Percentiles rank a stretch among this genome's conserved stretches.
Evolutionary conservation across 2,329 filamentous ascomycete species (phyloP).

Genomic region (Biscogniauxia marginata): DNA sequence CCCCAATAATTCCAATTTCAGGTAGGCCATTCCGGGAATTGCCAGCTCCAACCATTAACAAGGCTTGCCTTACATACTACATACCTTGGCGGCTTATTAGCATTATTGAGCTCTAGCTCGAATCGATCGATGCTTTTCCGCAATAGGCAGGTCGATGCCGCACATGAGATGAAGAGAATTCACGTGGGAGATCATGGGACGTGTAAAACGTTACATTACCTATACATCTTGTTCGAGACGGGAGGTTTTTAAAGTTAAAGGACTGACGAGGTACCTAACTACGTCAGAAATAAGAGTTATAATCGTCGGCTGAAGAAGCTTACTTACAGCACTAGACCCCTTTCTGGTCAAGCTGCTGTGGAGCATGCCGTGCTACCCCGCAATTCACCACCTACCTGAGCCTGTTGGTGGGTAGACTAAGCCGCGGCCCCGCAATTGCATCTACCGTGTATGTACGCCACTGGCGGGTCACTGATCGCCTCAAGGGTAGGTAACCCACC

Average conservation of each 20-base stretch:
- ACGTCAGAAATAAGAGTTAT: too few relatives aligned
- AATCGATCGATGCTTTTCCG: constrained; percentile 19
- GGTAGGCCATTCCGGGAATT: too few relatives aligned
- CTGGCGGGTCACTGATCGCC: background rate
- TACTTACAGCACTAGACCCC: background rate
- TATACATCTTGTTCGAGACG: background rate
- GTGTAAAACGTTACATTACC: background rate
- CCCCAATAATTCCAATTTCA: too few relatives aligned
- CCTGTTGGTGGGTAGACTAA: too few relatives aligned
- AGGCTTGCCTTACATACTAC: background rate
- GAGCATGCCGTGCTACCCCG: constrained; percentile 23
- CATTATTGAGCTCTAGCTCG: background rate
- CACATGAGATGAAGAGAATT: constrained; percentile 22
- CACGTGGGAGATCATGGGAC: constrained; percentile 23
- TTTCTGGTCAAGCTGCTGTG: background rate
- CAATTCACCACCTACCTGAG: constrained; percentile 16
- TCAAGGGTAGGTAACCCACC: background rate
- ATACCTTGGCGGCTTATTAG: too few relatives aligned
- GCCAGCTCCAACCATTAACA: too few relatives aligned
- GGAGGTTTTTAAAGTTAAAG: too few relatives aligned
- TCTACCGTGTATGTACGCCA: background rate
- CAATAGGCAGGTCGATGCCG: constrained; percentile 17
- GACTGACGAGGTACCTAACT: too few relatives aligned
- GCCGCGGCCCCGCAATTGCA: background rate
- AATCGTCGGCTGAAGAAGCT: background rate